Base-by-base conservation (phyloP, 352 stramenopile species). In the Chrysophaeum taylorii region DNA sequence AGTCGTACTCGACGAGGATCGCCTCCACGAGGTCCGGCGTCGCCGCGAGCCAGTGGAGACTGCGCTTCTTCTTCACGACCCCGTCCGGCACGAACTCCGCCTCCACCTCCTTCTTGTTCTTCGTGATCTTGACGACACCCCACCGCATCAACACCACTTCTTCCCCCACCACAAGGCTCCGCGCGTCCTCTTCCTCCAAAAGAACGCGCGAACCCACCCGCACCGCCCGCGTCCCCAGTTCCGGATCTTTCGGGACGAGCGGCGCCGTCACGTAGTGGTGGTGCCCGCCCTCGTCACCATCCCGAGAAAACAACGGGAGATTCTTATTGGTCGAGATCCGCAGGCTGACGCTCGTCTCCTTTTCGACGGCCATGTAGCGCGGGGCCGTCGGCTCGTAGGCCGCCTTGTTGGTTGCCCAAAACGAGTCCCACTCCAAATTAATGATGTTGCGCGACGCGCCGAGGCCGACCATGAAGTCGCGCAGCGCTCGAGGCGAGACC, bases 381-480 rank as follows among this genome's bases (percentile, higher is more conserved):
- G 87, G 90, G 0, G 93, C 89, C 21, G 81, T 88, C 16, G 90
- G 90, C 81, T 99, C 96, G 69, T 98, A 87, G 71, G 97, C 87
- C 68, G 95, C 93, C 85, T 99, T 99, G 87, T 99, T 99, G 70
- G 96, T 85, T 16, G 90, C 94, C 94, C 94, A 99, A 75, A 99
- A 98, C 79, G 97, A 98, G 84, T 96, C 92, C 94, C 95, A 99
- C 71, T 98, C 94, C 94, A 98, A 98, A 75, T 97, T 95, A 33
- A 95, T 94, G 70, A 98, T 92, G 71, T 92, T 88, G 62, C 92
- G 89, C 57, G 89, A 97, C 48, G 92, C 92, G 64, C 95, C 95
- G 79, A 99, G 94, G 38, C 67, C 79, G 31, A 98, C 78, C 68
- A 99, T 99, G 76, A 98, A 99, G 50, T 90, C 84, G 38, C 94